Percentiles rank a stretch among this genome's conserved stretches.
These are phyloP conservation scores for Lactarius sanguifluus DNA, from an alignment of 768 basidiomycete species.

Conservation along the genomic window DNA sequence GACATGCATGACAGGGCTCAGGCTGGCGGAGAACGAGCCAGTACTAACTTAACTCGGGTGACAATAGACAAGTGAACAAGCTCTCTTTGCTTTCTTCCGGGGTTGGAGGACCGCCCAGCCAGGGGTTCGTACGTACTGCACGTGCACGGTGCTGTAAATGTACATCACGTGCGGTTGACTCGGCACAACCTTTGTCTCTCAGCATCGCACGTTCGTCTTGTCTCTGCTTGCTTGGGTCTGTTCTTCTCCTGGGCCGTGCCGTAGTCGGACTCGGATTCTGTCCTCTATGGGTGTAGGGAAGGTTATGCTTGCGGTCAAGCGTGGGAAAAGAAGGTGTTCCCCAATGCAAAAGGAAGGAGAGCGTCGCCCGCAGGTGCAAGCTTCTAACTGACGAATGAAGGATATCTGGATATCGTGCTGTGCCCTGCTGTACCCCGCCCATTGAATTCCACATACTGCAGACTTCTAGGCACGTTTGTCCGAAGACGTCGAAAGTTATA, in stretches of 20 bases:
- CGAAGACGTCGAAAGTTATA: background rate
- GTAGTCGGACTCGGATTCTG: background rate
- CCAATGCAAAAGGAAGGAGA: background rate
- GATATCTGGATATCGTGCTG: background rate
- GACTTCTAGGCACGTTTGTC: background rate
- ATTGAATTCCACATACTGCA: constrained; percentile 7
- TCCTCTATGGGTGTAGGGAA: background rate
- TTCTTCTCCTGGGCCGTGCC: background rate
- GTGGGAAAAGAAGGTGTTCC: background rate
- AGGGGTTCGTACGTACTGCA: background rate
- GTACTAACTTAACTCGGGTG: background rate
- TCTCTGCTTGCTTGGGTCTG: background rate
- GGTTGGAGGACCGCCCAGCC: background rate
- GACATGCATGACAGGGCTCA: background rate
- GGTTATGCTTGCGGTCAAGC: background rate
- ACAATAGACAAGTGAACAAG: background rate
- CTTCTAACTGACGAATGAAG: background rate
- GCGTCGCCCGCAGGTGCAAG: background rate
- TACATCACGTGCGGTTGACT: background rate
- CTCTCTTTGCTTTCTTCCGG: background rate
- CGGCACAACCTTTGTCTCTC: background rate
- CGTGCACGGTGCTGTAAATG: background rate
- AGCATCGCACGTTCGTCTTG: background rate
- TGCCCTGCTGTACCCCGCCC: background rate
- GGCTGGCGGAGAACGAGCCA: background rate